Conservation (phyloP, 1,284 basidiomycete species). For the Rhodofomes roseus region DNA sequence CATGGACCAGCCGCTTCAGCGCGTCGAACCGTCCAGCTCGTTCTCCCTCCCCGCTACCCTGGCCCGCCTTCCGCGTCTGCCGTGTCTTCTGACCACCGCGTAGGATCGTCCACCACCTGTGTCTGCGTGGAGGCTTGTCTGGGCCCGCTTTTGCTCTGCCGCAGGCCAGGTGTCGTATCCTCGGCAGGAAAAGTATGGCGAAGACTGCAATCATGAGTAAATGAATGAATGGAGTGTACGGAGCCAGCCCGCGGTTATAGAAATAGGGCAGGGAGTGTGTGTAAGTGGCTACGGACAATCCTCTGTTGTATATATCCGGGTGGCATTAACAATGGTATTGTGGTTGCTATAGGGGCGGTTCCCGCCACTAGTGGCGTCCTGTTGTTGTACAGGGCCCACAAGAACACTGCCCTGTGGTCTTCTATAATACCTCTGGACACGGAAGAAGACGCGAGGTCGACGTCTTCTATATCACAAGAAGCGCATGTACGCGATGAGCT, state of each 20-base stretch:
- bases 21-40: not conserved
- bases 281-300: not conserved
- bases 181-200: not conserved
- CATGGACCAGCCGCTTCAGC: not conserved
- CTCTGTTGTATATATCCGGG: not conserved
- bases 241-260: not conserved
- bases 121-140: not conserved
- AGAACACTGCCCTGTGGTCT: not conserved
- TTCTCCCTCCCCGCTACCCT: not conserved
- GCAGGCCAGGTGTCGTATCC: not conserved
- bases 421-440: not conserved
- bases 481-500: too few relatives aligned
- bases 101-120: not conserved
- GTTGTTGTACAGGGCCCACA: not conserved
- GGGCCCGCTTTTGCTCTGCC: not conserved
- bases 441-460: too few relatives aligned
- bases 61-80: not conserved
- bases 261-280: not conserved
- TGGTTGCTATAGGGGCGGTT: not conserved
- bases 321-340: not conserved
- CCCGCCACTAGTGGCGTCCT: not conserved
- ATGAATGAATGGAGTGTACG: not conserved
- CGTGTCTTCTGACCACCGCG: not conserved
- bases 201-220: not conserved
- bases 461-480: not conserved